Evolutionary conservation across 352 stramenopile genomes (phyloP).

Genomic region (Pythium pectinolyticum): DNA sequence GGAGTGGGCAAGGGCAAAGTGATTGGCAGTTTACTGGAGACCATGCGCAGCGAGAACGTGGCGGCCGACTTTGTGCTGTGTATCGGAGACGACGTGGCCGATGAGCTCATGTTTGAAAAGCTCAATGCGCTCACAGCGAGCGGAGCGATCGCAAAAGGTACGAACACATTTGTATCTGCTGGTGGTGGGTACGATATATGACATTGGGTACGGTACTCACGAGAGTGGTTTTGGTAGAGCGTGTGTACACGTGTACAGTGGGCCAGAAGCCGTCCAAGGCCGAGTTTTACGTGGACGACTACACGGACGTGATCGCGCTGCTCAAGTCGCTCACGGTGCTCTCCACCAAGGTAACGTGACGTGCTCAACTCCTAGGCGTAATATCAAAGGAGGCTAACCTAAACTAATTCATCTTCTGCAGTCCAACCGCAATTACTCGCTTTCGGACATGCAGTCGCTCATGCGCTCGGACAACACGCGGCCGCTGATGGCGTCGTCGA

Average conservation of each 20-base stretch:
- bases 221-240: conserved; percentile 58
- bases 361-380: too few relatives aligned
- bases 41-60: conserved; percentile 60
- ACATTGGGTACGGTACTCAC: too few relatives aligned
- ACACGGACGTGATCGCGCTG: conserved; percentile 93
- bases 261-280: conserved; percentile 97
- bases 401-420: conserved; percentile 19
- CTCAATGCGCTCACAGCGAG: conserved; percentile 52
- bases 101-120: conserved; percentile 97
- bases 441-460: conserved; percentile 85
- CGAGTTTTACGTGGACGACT: conserved; percentile 96
- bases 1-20: conserved; percentile 98
- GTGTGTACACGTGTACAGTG: conserved; percentile 95
- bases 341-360: conserved; percentile 60
- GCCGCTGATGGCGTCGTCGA: conserved; percentile 53
- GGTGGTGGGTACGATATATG: neutral
- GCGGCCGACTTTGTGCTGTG: conserved; percentile 96
- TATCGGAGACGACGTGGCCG: conserved; percentile 97
- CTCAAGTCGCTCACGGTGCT: conserved; percentile 80
- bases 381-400: too few relatives aligned
- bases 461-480: conserved; percentile 45
- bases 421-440: conserved; percentile 81
- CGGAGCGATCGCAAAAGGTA: conserved; percentile 48
- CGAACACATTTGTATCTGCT: neutral
- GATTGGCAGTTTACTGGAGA: conserved; percentile 90